A percentile compares a stretch with the other conserved stretches of the same genome.
phyloP scores from a whole-genome alignment of 371 early-diverging fungal genomes.

The Circinella minor region DNA sequence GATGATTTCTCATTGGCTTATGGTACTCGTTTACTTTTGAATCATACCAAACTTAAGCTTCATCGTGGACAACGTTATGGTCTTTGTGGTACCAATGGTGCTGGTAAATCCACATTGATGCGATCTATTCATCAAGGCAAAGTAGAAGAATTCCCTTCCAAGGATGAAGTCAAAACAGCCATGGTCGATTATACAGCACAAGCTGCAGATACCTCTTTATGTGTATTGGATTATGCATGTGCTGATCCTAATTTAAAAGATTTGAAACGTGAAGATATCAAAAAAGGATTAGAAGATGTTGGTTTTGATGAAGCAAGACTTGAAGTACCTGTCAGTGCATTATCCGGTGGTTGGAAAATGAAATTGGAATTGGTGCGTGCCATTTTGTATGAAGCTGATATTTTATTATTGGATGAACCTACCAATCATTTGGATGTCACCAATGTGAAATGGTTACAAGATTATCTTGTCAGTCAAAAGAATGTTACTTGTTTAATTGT shows the following conservation, averaged over 20 bases:
- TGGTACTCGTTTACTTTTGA: conserved; percentile 83
- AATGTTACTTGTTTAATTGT: conserved; percentile 97
- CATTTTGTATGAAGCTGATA: conserved; percentile 83
- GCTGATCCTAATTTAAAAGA: conserved; percentile 53
- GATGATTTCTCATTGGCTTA: conserved; percentile 82
- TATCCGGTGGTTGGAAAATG: conserved; percentile 94
- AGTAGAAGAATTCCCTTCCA: conserved; percentile 77
- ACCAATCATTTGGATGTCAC: conserved; percentile 92
- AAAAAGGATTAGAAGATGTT: conserved; percentile 59
- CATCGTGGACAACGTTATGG: conserved; percentile 83
- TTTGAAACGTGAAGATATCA: conserved; percentile 57
- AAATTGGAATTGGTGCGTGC: conserved; percentile 85
- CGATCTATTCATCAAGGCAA: conserved; percentile 76
- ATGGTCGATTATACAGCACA: conserved; percentile 78
- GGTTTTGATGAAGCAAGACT: conserved; percentile 71
- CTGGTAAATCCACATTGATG: conserved; percentile 92
- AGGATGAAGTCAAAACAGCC: conserved; percentile 70
- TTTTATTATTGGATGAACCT: conserved; percentile 98
- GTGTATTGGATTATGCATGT: conserved; percentile 68
- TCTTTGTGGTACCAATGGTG: conserved; percentile 90
- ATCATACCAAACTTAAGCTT: conserved; percentile 77
- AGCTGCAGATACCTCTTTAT: conserved; percentile 68
- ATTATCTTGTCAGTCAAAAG: conserved; percentile 90
- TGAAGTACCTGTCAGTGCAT: conserved; percentile 58
- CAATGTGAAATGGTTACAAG: conserved; percentile 95